Evolutionary conservation across 768 basidiomycete species (phyloP).

Genomic region (Tylopilus vinaceipallidus): DNA sequence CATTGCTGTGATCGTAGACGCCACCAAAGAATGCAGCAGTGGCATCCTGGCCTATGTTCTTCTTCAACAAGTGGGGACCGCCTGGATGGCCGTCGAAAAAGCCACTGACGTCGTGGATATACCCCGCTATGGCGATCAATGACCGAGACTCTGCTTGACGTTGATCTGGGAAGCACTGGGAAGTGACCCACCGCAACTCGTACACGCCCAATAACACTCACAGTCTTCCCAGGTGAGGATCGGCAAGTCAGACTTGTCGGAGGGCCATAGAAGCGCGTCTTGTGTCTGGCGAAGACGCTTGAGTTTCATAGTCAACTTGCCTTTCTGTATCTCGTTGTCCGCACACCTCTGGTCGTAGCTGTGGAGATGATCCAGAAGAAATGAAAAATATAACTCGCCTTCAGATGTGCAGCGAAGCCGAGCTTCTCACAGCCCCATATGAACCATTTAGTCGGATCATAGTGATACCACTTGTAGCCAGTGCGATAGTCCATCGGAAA

Average conservation of each 20-base stretch:
- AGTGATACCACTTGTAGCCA: slow-evolving; percentile 84
- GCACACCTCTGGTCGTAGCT: slow-evolving; percentile 36
- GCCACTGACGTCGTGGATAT: slow-evolving; percentile 79
- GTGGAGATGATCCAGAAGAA: not conserved
- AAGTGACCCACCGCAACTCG: slow-evolving; percentile 4
- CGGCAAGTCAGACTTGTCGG: slow-evolving; percentile 70
- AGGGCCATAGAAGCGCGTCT: slow-evolving; percentile 77
- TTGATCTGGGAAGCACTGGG: slow-evolving; percentile 55
- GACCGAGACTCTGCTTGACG: slow-evolving; percentile 75
- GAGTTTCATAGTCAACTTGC: slow-evolving; percentile 87
- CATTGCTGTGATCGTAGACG: slow-evolving; percentile 80
- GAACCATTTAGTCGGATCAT: slow-evolving; percentile 91
- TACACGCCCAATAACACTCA: slow-evolving; percentile 30
- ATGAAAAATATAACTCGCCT: slow-evolving; percentile 26
- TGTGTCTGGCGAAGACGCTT: slow-evolving; percentile 77
- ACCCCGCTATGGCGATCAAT: slow-evolving; percentile 82
- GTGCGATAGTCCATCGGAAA: slow-evolving; percentile 96
- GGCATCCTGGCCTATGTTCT: slow-evolving; percentile 85
- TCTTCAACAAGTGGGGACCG: slow-evolving; percentile 73
- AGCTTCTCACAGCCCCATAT: slow-evolving; percentile 45
- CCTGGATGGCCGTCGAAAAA: slow-evolving; percentile 91
- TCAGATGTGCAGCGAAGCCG: slow-evolving; percentile 52
- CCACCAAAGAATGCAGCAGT: slow-evolving; percentile 91
- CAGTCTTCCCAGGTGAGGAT: slow-evolving; percentile 83
- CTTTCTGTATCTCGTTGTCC: slow-evolving; percentile 72